Base-by-base conservation (phyloP, 208 protist species). In the Phytomonas francai region DNA sequence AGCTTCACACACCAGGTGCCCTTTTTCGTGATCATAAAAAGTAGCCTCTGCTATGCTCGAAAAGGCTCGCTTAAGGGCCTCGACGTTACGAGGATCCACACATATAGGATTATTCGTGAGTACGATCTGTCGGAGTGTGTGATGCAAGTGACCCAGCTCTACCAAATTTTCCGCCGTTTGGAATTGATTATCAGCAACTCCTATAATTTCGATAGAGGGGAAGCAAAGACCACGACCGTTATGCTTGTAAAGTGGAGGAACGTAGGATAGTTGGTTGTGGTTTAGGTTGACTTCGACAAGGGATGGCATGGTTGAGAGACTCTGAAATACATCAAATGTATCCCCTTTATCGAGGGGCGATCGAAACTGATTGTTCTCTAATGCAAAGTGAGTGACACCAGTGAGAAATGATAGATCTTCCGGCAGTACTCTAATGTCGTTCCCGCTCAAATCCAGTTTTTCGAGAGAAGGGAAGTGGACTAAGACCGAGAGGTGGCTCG, bases 281-380 rank as follows among this genome's bases (percentile, higher is more conserved):
- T 92, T 88, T 5, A 96, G 69, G 67, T 96, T 94, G n/a, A 93
- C 80, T 67, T 90, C 88, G 45, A 81, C 54, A 12, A 96, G 75
- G 9, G 88, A 81, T 22, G 91, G 91, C 87, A 94, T 89, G 25
- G 88, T 90, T 19, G 86, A 81, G 11, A 96, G 71, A 12, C 88
- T 72, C 25, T 81, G 63, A 71, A 96, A 93, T 2, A 94, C 79
- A 58, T 80, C 68, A 12, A 22, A 54, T 25, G 0, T 54, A 5
- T 54, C 45, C 45, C 11, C 45, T 54, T 54, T 25, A 22, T 54
- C 2, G 16, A 25, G 45, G 22, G 45, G 64, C 31, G 69, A 60
- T 6, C 45, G 56, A 5, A 96, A 85, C 51, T 74, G 28, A 70
- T 96, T 96, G 51, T 81, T 64, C 77, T 96, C 88, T 42, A 96